phyloP scores from a whole-genome alignment of 169 alveolate species.

The Ophryocystis elektroscirrha region DNA sequence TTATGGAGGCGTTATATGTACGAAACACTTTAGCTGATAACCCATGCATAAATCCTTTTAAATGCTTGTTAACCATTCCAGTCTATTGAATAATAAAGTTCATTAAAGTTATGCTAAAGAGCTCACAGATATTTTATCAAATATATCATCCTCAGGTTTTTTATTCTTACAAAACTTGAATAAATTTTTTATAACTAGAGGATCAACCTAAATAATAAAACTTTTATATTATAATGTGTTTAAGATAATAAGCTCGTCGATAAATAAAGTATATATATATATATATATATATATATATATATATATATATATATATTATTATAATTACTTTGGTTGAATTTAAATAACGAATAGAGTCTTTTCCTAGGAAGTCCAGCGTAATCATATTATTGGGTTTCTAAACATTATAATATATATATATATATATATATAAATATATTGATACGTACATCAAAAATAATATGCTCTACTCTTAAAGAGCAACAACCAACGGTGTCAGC shows the following conservation, averaged over 20 bases:
- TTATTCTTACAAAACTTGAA: slow-evolving; percentile 52
- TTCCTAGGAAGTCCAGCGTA: slow-evolving; percentile 79
- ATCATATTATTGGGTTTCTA: slow-evolving; percentile 36
- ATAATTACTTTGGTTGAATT: slow-evolving; percentile 59
- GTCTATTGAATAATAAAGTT: slow-evolving; percentile 18
- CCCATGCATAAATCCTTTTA: slow-evolving; percentile 83
- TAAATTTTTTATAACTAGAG: slow-evolving; percentile 49
- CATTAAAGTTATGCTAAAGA: too few relatives aligned
- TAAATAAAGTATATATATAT: neutral
- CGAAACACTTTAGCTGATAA: slow-evolving; percentile 97
- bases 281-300: neutral
- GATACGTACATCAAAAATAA: slow-evolving; percentile 39
- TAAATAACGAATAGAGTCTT: slow-evolving; percentile 84
- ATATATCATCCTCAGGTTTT: slow-evolving; percentile 62
- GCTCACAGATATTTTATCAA: slow-evolving; percentile 49
- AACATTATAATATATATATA: neutral
- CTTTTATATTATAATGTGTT: neutral
- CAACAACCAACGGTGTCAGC: slow-evolving; percentile 99
- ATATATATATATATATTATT: neutral
- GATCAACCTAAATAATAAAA: slow-evolving; percentile 21
- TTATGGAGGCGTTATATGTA: slow-evolving; percentile 94
- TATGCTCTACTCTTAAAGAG: slow-evolving; percentile 85
- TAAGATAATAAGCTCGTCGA: neutral
- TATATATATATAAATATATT: neutral
- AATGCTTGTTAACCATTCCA: slow-evolving; percentile 69